phyloP scores from a whole-genome alignment of 495 filamentous ascomycete species.

The Chaetomium fimeti region DNA sequence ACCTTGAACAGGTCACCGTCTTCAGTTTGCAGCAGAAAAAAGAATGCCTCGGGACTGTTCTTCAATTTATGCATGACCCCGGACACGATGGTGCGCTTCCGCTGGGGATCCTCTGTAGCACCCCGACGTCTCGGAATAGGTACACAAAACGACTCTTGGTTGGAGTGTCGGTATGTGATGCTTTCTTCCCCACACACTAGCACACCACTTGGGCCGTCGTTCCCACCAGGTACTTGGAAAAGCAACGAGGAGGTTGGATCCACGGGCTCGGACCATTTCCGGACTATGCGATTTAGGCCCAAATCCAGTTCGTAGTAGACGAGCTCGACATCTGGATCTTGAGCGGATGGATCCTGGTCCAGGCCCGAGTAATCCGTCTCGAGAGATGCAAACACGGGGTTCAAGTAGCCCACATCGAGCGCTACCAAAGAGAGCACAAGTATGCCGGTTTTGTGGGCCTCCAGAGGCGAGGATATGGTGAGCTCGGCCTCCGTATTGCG shows the following conservation, averaged over 20 bases:
- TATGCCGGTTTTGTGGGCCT: slow-evolving; percentile 90
- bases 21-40: slow-evolving; percentile 91
- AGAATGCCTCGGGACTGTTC: slow-evolving; percentile 75
- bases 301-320: slow-evolving; percentile 97
- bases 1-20: slow-evolving; percentile 97
- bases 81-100: slow-evolving; percentile 78
- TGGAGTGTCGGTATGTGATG: slow-evolving; percentile 92
- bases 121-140: slow-evolving; percentile 83
- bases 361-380: slow-evolving; percentile 89
- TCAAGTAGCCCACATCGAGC: slow-evolving; percentile 92
- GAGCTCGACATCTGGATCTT: slow-evolving; percentile 78
- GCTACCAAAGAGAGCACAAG: slow-evolving; percentile 84
- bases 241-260: slow-evolving; percentile 85
- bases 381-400: slow-evolving; percentile 89
- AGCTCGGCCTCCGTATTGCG: slow-evolving; percentile 64
- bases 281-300: slow-evolving; percentile 86
- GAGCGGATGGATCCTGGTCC: slow-evolving; percentile 83
- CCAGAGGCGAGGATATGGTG: slow-evolving; percentile 94
- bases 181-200: slow-evolving; percentile 91
- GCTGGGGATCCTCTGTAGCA: slow-evolving; percentile 82
- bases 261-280: slow-evolving; percentile 90
- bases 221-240: slow-evolving; percentile 92
- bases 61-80: slow-evolving; percentile 96
- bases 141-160: slow-evolving; percentile 82
- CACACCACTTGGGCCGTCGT: slow-evolving; percentile 91